Percentiles rank a stretch among this genome's conserved stretches.
Conservation (phyloP, 1,139 yeast genomes). For the Insectozyma bohioensis region DNA sequence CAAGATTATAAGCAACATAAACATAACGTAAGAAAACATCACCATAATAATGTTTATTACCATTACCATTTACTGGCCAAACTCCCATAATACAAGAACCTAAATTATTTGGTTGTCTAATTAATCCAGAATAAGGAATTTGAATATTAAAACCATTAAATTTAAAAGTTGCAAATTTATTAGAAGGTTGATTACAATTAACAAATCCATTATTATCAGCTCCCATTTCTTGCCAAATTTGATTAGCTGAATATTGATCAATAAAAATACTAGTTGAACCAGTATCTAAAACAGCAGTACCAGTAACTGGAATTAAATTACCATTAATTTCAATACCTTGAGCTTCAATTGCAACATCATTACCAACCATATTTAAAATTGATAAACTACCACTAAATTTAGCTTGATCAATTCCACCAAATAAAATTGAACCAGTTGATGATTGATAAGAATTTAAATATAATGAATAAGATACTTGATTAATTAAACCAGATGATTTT, state of each 20-base stretch:
- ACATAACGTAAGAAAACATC: slow-evolving; percentile 44
- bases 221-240: slow-evolving; percentile 1
- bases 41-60: slow-evolving; percentile 16
- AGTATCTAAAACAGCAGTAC: slow-evolving; percentile 1
- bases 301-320: not conserved
- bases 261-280: slow-evolving; percentile 3
- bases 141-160: slow-evolving; percentile 5
- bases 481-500: slow-evolving; percentile 44
- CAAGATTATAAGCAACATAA: slow-evolving; percentile 33
- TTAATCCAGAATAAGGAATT: slow-evolving; percentile 4
- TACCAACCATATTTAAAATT: slow-evolving; percentile 1
- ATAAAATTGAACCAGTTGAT: slow-evolving; percentile 22
- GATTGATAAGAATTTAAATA: slow-evolving; percentile 25
- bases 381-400: slow-evolving; percentile 24
- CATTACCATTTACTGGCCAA: not conserved
- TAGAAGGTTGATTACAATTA: slow-evolving; percentile 2
- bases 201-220: not conserved
- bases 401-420: slow-evolving; percentile 30
- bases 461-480: slow-evolving; percentile 37
- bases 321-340: slow-evolving; percentile 1
- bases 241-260: slow-evolving; percentile 1
- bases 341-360: not conserved
- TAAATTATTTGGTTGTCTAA: slow-evolving; percentile 1
- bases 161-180: slow-evolving; percentile 4
- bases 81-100: slow-evolving; percentile 4